Evolutionary conservation across 768 basidiomycete genomes (phyloP), one percentile per base, ranked within the genome.

Genomic region (Hortiboletus campestris): DNA sequence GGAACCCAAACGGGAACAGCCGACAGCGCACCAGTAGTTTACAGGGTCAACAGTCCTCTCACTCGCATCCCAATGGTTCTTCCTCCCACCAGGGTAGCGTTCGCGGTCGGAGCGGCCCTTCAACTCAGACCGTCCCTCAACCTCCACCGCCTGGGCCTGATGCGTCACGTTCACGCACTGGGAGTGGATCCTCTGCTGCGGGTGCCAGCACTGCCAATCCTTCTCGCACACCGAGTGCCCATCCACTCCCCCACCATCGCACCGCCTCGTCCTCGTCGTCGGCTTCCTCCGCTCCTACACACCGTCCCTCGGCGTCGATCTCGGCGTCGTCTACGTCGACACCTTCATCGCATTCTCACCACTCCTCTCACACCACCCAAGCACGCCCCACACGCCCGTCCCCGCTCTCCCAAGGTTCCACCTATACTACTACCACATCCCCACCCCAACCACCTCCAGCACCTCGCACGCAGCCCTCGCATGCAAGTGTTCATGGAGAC

Each of bases 1-100:
- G 41, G 10, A 67, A 54, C 35, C 34, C 32, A 28, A 63, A 46
- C 40, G 58, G 56, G 2, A 59, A 43, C 44, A 72, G 70, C 42
- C 83, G 89, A 19, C 85, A 82, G 62, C 78, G 88, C 42, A 90
- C 87, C 12, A 84, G 81, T 70, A 88, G 87, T 66, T 83, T 79
- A 60, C 88, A 89, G 62, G 87, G 87, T 51, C 88, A 88, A 57
- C 82, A 84, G 51, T 76, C 78, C 40, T 71, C 80, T 46, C 76
- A 79, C 69, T 59, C 73, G 44, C 72, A 76, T 62, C 9, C 49
- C 31, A 62, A 65, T 7, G 67, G 67, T 19, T 55, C 63, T 51
- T 75, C 74, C 51, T 46, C 66, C 25, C 68, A 63, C 54, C 65
- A 58, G 43, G 71, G 65, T 46, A 75, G 67, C 70, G 63, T 63